Conservation (phyloP, 441 rosid genomes). For the Flueggea neowawraea region DNA sequence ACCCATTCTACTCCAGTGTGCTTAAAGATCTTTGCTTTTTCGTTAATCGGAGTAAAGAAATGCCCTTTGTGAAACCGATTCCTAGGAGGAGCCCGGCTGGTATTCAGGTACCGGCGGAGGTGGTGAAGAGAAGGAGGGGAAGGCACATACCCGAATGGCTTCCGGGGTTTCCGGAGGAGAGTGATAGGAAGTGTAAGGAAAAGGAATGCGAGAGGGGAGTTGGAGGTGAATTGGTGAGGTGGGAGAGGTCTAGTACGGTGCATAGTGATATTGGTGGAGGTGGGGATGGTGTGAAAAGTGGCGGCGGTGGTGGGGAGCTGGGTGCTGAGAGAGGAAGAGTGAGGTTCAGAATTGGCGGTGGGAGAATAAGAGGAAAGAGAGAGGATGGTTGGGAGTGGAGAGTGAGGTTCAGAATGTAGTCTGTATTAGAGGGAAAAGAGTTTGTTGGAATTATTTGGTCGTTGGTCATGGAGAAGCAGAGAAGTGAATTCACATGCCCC, state of each 20-base stretch:
- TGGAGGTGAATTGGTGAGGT: constrained; percentile 9
- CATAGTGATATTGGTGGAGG: neutral
- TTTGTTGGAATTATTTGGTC: no score
- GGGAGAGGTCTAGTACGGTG: constrained; percentile 28
- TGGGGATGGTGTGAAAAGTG: neutral
- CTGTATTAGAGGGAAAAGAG: no score
- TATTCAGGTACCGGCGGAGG: neutral
- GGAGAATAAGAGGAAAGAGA: neutral
- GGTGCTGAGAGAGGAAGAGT: constrained; percentile 15
- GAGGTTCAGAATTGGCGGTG: constrained; percentile 17
- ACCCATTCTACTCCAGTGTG: constrained; percentile 24
- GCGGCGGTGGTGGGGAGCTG: constrained; percentile 12
- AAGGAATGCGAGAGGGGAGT: neutral
- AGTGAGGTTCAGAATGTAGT: no score
- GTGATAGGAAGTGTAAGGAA: neutral
- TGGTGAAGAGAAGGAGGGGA: neutral
- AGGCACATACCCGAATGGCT: constrained; percentile 31
- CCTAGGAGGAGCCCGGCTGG: constrained; percentile 11
- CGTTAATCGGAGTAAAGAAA: constrained; percentile 31
- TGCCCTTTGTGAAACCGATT: constrained; percentile 54
- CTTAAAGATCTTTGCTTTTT: constrained; percentile 32
- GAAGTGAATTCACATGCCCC: no score
- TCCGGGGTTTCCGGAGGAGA: constrained; percentile 31
- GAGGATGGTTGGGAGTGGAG: neutral
- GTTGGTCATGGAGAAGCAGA: no score